Base-by-base conservation (phyloP, 73 alveolate species). In the Paramecium pentaurelia region DNA sequence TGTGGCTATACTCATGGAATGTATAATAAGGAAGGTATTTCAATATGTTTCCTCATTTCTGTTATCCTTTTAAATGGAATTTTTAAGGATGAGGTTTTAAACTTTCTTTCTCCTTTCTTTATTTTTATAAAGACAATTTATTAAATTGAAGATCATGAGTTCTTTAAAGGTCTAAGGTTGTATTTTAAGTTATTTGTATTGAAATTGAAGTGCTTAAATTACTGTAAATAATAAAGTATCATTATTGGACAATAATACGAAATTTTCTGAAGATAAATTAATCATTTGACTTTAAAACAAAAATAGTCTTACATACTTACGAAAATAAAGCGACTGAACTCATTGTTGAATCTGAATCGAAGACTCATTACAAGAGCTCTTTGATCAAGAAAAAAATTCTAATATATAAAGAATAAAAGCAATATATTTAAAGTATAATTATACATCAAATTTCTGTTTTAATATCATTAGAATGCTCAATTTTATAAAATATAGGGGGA, bases 231-330 rank as follows among this genome's bases (percentile, higher is more conserved):
- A 18, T 4, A 34, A 20, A 54, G 70, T 54, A 54, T 54, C 70
- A 54, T 18, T 54, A 49, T 54, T 8, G 70, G 28, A 54, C 70
- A 54, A 16, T 54, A 54, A 54, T 54, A 54, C 34, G 70, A 54
- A 54, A 54, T 54, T 54, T 64, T 64, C 84, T 2, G 47, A 14
- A 32, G 84, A 64, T 64, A 64, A 64, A 64, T 32, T 64, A 32
- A 64, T 34, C 51, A 64, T 64, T 64, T 64, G 84, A 64, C 84
- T 64, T 64, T 64, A 64, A 64, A 64, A 64, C 47, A 32, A 64
- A 64, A 64, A 64, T 64, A 20, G 9, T 32, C 84, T 20, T 27
- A 14, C 51, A 64, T 11, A 3, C 84, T 64, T 64, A 25, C 51
- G 84, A 14, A 32, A 28, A 32, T 64, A 12, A n/a, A 64, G 28